Evolutionary conservation across 2,329 filamentous ascomycete genomes (phyloP), one percentile per base, ranked within the genome.

Genomic region (Rhytidhysteron rufulum): DNA sequence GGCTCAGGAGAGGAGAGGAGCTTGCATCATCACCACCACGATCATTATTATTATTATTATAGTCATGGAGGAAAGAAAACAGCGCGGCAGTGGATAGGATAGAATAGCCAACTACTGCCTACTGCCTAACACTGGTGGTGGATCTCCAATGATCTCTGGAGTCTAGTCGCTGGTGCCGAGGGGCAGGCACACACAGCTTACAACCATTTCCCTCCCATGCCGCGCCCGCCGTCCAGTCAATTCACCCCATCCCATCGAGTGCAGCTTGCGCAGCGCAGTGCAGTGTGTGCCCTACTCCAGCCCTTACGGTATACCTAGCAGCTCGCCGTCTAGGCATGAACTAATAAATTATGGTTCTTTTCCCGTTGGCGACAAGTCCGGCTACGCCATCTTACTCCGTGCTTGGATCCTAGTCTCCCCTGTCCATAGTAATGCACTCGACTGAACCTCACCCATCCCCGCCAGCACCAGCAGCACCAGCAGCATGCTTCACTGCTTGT

Each of bases 371-470:
- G 15, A 16, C 17, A 16, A 37, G 33, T 24, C 33, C 32, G 18
- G 37, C 34, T 17, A 27, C 21, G 17, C 42, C 36, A 25, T 32
- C 47, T 48, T 49, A 49, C 52, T 53, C 54, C 46, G 45, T 42
- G 35, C 41, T 18, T 32, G 44, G 32, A 41, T 44, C 47, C 50
- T 55, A 44, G 48, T 44, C 29, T 53, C 53, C 60, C 57, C 55
- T 57, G 43, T 54, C 57, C 54, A 58, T 60, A n/a, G n/a, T n/a
- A 53, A 62, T 60, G 60, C 54, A 42, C 20, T 30, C 24, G 40
- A 43, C 48, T 45, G 48, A 46, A 47, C 51, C 50, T 46, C 51
- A 17, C 53, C 49, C 52, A 58, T 54, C 45, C 53, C 54, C 52
- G 47, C 55, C 41, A 52, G n/a, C n/a, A n/a, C 49, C 52, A 58